Base-by-base conservation (phyloP, 2,329 filamentous ascomycete genomes). In the Colletotrichum sp. region DNA sequence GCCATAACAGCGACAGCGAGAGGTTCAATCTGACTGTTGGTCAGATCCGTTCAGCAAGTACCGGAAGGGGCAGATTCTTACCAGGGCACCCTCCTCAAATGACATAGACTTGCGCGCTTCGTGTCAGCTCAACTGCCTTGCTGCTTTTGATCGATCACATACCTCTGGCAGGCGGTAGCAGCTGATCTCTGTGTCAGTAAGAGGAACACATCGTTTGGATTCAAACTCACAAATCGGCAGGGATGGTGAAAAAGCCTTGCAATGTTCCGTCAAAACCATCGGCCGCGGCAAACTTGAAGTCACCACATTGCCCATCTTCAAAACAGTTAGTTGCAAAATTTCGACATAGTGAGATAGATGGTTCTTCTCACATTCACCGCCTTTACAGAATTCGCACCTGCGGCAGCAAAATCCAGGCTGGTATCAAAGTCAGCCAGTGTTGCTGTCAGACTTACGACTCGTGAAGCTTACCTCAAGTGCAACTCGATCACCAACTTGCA, bases 101-200 rank as follows among this genome's bases (percentile, higher is more conserved):
- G 52, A 57, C 21, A 57, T 57, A 15, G 52, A 57, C 52, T 57
- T 26, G 52, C 12, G 8, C 24, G 52, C 52, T 26, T 57, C 21
- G 2, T 6, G 52, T 57, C 21, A 57, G 52, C 15, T 57, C 21
- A 57, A 0, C 2, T 57, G 15, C 21, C 13, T 57, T 57, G 21
- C 21, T 55, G 21, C 0, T 0, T 55, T 55, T 21, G 49, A 26
- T 26, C 0, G 21, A 57, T 57, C 6, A 57, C 21, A 16, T 8
- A 57, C 52, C n/a, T 57, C 52, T 13, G 52, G 52, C 52, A 57
- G 21, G 21, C 52, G 52, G 52, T 57, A 57, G 52, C 52, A 57
- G 52, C 52, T 57, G 0, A 3, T 13, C 0, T 55, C 5, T 18
- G 0, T 0, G 49, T 55, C 7, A 55, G 49, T 24, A 26, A 2